Conservation (phyloP, 2,329 filamentous ascomycete species). For the Alternaria solani region DNA sequence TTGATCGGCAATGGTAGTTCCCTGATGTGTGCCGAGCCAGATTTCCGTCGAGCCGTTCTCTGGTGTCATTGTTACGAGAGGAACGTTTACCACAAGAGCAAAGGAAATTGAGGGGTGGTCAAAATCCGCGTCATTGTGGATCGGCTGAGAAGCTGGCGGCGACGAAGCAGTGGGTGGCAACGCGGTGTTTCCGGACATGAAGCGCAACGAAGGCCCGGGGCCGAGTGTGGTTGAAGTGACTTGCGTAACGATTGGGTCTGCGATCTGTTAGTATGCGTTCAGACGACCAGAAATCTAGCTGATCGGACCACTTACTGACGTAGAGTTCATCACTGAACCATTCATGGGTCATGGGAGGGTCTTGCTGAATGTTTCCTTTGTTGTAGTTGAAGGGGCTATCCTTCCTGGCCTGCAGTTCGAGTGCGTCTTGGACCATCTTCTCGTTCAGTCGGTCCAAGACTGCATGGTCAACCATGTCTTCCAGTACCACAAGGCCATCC, state of each 20-base stretch:
- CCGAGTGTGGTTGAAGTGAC: constrained; percentile 59
- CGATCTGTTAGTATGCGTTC: not conserved
- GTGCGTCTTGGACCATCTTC: constrained; percentile 68
- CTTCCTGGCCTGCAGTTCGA: constrained; percentile 59
- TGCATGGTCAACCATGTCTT: constrained; percentile 52
- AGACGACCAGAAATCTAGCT: not conserved
- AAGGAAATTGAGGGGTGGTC: constrained; percentile 52
- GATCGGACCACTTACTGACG: constrained; percentile 54
- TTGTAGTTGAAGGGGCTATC: constrained; percentile 70
- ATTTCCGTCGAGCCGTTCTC: constrained; percentile 61
- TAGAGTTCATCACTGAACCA: constrained; percentile 56
- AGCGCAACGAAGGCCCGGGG: constrained; percentile 40
- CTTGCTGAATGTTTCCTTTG: constrained; percentile 68
- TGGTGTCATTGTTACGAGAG: constrained; percentile 55
- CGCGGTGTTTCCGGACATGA: constrained; percentile 48
- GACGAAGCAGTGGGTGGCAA: constrained; percentile 56
- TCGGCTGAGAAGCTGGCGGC: constrained; percentile 44
- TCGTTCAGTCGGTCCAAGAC: constrained; percentile 64
- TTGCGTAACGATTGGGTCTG: constrained; percentile 65
- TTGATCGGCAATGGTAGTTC: constrained; percentile 47
- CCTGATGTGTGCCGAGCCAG: constrained; percentile 59
- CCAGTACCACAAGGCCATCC: constrained; percentile 47
- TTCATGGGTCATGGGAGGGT: constrained; percentile 61
- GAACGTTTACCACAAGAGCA: constrained; percentile 58
- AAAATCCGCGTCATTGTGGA: constrained; percentile 47